These are phyloP conservation scores for Candida hispaniensis DNA, from an alignment of 805 yeast genomes.

Conservation along the genomic window DNA sequence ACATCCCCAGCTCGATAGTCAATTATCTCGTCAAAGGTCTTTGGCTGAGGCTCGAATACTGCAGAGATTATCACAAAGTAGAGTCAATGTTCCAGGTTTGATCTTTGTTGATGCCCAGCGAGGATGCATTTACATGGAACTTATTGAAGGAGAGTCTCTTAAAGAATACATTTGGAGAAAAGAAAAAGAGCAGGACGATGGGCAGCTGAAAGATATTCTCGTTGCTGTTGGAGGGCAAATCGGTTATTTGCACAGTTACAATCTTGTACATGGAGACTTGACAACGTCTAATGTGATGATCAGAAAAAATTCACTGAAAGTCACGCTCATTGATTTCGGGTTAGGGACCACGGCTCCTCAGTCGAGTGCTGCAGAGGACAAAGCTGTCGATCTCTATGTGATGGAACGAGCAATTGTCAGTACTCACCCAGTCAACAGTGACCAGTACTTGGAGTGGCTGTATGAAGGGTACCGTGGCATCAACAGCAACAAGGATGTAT, in stretches of 20 bases:
- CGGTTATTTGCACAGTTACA: conserved; percentile 61
- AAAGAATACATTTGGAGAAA: conserved; percentile 31
- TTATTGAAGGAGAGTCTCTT: conserved; percentile 38
- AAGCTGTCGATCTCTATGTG: conserved; percentile 94
- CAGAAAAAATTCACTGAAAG: conserved; percentile 29
- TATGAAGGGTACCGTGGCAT: conserved; percentile 36
- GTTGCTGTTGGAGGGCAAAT: conserved; percentile 52
- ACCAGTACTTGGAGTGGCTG: conserved; percentile 55
- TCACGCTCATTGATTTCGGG: conserved; percentile 84
- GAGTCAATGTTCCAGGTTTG: conserved; percentile 60
- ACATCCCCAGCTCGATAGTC: conserved; percentile 69
- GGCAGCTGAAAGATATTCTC: conserved; percentile 21
- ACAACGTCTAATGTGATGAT: conserved; percentile 81
- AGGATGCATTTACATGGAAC: conserved; percentile 87
- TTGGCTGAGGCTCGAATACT: conserved; percentile 73
- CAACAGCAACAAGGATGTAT: conserved; percentile 4
- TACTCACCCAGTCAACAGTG: conserved; percentile 73
- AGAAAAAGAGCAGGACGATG: conserved; percentile 17
- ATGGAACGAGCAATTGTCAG: conserved; percentile 83
- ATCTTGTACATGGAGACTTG: conserved; percentile 86
- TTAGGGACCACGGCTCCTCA: conserved; percentile 59
- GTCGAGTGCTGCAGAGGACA: conserved; percentile 71
- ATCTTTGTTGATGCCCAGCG: conserved; percentile 63
- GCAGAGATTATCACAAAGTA: conserved; percentile 40
- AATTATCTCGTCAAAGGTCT: conserved; percentile 70